phyloP scores from a whole-genome alignment of 2,329 filamentous ascomycete genomes.

The Trichoderma atroviride region DNA sequence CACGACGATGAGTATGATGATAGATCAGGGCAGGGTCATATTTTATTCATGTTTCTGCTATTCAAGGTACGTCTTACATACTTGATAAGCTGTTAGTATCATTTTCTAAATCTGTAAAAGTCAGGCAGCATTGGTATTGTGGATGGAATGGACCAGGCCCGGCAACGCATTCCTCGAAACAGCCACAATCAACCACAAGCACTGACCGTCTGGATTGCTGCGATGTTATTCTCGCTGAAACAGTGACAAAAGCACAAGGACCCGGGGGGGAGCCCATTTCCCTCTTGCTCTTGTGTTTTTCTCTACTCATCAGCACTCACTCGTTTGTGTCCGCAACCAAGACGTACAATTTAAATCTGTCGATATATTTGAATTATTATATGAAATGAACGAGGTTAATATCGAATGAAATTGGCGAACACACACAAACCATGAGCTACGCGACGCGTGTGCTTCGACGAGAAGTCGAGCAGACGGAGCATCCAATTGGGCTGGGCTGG shows the following conservation, averaged over 20 bases:
- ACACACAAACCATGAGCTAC: background rate
- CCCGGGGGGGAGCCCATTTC: background rate
- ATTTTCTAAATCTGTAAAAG: background rate
- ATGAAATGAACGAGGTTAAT: background rate
- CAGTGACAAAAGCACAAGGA: constrained; percentile 6
- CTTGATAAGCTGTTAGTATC: constrained; percentile 14
- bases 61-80: background rate
- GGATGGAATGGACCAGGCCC: constrained; percentile 43
- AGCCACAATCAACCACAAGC: constrained; percentile 35
- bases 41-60: background rate
- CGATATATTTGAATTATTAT: background rate
- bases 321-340: background rate
- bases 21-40: background rate
- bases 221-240: constrained; percentile 3
- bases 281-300: background rate
- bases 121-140: constrained; percentile 28
- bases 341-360: background rate
- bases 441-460: constrained; percentile 9
- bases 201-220: constrained; percentile 6
- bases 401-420: background rate
- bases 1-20: background rate
- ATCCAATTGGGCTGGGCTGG: constrained; percentile 41
- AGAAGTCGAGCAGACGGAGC: background rate
- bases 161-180: constrained; percentile 46
- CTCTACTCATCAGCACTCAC: background rate